Percentiles rank a stretch among this genome's conserved stretches.
These are phyloP conservation scores for Diplodia seriata DNA, from an alignment of 2,329 filamentous ascomycete species.

Conservation along the genomic window DNA sequence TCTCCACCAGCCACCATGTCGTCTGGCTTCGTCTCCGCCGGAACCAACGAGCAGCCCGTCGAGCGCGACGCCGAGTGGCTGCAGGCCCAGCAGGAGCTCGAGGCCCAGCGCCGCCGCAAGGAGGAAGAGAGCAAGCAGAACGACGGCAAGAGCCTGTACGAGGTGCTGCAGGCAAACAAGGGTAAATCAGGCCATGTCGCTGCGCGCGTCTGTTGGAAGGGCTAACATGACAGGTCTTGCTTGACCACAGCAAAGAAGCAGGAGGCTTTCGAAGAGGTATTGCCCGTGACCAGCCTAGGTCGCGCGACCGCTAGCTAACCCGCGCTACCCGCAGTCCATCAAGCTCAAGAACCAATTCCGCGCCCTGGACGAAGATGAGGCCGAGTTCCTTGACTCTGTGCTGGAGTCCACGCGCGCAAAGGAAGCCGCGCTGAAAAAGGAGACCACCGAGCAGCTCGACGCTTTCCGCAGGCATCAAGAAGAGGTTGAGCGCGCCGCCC, in stretches of 20 bases:
- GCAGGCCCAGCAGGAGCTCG: conserved; percentile 68
- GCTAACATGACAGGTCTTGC: conserved; percentile 45
- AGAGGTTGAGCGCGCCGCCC: conserved; percentile 60
- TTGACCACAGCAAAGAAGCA: conserved; percentile 72
- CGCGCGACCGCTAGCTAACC: background rate
- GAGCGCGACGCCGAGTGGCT: conserved; percentile 67
- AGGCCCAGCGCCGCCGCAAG: conserved; percentile 63
- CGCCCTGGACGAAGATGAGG: conserved; percentile 78
- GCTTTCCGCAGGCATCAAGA: conserved; percentile 66
- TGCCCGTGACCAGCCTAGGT: background rate
- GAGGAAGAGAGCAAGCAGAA: conserved; percentile 59
- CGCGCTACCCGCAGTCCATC: conserved; percentile 49
- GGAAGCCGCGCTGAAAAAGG: conserved; percentile 63
- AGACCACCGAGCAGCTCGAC: conserved; percentile 66
- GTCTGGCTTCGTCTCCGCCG: conserved; percentile 37
- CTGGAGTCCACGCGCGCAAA: conserved; percentile 63
- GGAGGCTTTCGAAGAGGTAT: conserved; percentile 76
- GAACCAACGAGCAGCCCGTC: conserved; percentile 42
- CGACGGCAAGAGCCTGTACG: conserved; percentile 71
- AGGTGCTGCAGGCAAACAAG: conserved; percentile 82
- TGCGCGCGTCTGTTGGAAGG: background rate
- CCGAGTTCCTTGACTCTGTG: conserved; percentile 72
- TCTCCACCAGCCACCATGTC: conserved; percentile 7
- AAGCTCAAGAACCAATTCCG: conserved; percentile 79
- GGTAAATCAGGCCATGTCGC: conserved; percentile 52